These are phyloP conservation scores for Dimocarpus longan DNA, from an alignment of 345 rosid genomes.

Conservation along the genomic window DNA sequence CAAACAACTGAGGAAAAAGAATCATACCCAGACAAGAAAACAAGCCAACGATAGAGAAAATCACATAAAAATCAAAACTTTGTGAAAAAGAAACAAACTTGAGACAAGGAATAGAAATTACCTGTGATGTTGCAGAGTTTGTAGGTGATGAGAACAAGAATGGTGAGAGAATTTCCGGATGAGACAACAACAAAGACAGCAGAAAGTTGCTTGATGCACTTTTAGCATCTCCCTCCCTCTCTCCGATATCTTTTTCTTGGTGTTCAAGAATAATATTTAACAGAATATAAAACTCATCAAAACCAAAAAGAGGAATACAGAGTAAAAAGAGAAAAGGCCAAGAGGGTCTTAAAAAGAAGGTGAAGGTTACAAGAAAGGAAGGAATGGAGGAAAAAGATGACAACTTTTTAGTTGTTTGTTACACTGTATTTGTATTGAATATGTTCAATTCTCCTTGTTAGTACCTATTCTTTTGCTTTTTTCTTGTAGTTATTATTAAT, in stretches of 20 bases:
- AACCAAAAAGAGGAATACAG: neutral
- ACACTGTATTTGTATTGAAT: slow-evolving; percentile 4
- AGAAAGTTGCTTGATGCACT: neutral
- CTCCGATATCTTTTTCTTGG: neutral
- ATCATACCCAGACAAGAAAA: neutral
- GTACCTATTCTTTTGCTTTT: neutral
- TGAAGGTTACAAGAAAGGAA: slow-evolving; percentile 18
- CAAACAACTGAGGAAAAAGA: neutral
- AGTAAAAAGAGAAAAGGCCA: neutral
- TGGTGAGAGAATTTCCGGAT: neutral
- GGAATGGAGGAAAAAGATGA: neutral
- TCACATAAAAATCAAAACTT: neutral
- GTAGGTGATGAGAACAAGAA: slow-evolving; percentile 5
- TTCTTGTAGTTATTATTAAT: slow-evolving; percentile 1
- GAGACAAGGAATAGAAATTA: neutral
- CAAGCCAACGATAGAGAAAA: neutral
- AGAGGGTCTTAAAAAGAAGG: neutral
- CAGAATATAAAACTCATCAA: neutral
- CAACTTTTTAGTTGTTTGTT: neutral
- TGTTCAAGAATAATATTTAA: neutral
- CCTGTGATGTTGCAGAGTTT: slow-evolving; percentile 10
- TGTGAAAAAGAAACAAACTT: neutral
- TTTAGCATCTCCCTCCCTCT: slow-evolving; percentile 6
- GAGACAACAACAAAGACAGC: neutral
- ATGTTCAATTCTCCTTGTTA: neutral